These are phyloP conservation scores for Tylopilus orsonianus DNA, from an alignment of 1,284 basidiomycete species.

Conservation along the genomic window DNA sequence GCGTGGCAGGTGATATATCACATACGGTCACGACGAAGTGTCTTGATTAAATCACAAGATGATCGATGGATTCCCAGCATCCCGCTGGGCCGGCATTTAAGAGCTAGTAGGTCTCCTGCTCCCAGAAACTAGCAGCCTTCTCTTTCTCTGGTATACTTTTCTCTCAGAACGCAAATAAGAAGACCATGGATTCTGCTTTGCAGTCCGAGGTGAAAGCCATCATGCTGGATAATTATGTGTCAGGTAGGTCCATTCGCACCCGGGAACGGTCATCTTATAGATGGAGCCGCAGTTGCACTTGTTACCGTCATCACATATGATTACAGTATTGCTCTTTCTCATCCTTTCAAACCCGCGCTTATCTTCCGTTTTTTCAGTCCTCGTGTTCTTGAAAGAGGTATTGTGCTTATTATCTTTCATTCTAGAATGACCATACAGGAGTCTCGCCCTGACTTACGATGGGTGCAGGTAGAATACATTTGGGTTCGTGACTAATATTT, in stretches of 20 bases:
- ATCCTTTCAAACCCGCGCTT: background rate
- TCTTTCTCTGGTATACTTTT: background rate
- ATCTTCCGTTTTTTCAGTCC: constrained; percentile 3
- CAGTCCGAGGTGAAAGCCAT: background rate
- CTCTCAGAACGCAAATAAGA: too few species aligned
- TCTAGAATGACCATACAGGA: background rate
- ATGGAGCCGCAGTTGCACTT: background rate
- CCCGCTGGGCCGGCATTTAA: too few species aligned
- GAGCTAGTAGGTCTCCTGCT: too few species aligned
- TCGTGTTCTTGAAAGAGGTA: constrained; percentile 14
- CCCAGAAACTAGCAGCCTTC: background rate
- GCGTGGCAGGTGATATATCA: too few species aligned
- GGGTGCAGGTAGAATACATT: constrained; percentile 13
- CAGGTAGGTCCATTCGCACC: background rate
- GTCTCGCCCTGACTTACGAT: background rate
- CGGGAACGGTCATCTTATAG: background rate
- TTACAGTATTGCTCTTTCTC: constrained; percentile 3
- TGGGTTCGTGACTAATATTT: constrained; percentile 10
- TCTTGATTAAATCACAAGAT: too few species aligned
- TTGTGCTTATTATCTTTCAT: background rate
- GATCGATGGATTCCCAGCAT: too few species aligned
- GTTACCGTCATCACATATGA: constrained; percentile 9
- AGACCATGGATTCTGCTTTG: background rate
- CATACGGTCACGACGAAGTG: too few species aligned
- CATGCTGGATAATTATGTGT: constrained; percentile 1